phyloP scores from a whole-genome alignment of 2,329 filamentous ascomycete genomes.

The Fusarium longipes region DNA sequence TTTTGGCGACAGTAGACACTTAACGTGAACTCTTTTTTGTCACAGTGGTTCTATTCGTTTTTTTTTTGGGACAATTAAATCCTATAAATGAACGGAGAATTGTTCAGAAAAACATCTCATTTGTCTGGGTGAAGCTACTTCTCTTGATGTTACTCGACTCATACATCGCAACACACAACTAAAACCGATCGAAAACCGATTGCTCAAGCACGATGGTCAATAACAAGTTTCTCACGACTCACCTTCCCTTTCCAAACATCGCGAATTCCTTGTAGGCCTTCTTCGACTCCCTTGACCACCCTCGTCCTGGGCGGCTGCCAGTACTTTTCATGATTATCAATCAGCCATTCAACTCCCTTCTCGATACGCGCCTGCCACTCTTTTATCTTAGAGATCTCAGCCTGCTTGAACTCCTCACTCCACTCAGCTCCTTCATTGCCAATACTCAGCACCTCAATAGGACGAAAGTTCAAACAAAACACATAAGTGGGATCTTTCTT shows the following conservation, averaged over 20 bases:
- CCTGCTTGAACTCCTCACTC: not conserved
- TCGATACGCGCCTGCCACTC: conserved; percentile 6
- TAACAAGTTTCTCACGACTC: conserved; percentile 8
- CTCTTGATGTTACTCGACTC: not conserved
- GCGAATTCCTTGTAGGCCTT: conserved; percentile 2
- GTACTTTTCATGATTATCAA: not conserved
- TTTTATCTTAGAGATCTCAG: not conserved
- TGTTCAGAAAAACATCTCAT: too few species aligned
- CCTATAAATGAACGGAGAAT: too few species aligned
- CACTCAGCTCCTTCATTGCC: not conserved
- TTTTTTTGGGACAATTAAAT: too few species aligned
- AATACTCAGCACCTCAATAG: not conserved
- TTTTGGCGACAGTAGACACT: too few species aligned
- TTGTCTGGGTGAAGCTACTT: not conserved
- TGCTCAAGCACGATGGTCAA: not conserved
- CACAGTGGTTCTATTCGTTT: too few species aligned
- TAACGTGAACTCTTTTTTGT: too few species aligned
- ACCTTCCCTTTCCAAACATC: conserved; percentile 15
- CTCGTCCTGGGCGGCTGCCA: conserved; percentile 3
- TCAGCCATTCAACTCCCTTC: not conserved
- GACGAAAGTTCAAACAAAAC: conserved; percentile 1
- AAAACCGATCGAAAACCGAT: not conserved
- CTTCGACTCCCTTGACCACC: not conserved
- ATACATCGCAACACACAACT: too few species aligned
- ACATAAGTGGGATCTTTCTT: not conserved